A percentile compares a stretch with the other conserved stretches of the same genome.
phyloP scores from a whole-genome alignment of 352 stramenopile species.

The Globisporangium sylvaticum region DNA sequence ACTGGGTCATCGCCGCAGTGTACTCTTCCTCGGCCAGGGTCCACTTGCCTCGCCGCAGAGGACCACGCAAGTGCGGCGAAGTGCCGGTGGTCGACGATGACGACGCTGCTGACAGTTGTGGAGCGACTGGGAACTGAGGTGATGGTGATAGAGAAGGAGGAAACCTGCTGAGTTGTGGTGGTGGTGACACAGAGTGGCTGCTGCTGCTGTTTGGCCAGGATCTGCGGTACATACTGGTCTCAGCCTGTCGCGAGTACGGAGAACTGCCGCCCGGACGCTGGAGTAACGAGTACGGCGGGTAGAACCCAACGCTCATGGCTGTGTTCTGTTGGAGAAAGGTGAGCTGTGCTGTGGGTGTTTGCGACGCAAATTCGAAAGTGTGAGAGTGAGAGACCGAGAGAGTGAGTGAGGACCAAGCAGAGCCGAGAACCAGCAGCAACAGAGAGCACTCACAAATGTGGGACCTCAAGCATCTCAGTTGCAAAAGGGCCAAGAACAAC shows the following conservation, averaged over 20 bases:
- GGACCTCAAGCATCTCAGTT: background rate
- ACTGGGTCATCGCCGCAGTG: conserved; percentile 54
- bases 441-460: background rate
- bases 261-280: background rate
- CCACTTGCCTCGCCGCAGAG: conserved; percentile 66
- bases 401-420: too few relatives aligned
- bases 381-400: background rate
- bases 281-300: background rate
- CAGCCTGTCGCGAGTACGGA: background rate
- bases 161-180: background rate
- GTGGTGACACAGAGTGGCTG: background rate
- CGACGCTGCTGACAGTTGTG: background rate
- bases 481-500: too few relatives aligned
- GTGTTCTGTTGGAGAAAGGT: background rate
- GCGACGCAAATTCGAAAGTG: background rate
- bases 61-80: conserved; percentile 4
- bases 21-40: conserved; percentile 62
- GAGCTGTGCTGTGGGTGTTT: background rate
- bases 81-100: background rate
- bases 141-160: background rate
- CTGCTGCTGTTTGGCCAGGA: background rate
- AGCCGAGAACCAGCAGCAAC: too few relatives aligned
- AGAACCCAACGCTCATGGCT: background rate
- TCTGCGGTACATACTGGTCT: background rate
- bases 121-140: background rate